Percentiles rank a stretch among this genome's conserved stretches.
phyloP scores from a whole-genome alignment of 176 grass and related monocot genomes.

The Lolium multiflorum region DNA sequence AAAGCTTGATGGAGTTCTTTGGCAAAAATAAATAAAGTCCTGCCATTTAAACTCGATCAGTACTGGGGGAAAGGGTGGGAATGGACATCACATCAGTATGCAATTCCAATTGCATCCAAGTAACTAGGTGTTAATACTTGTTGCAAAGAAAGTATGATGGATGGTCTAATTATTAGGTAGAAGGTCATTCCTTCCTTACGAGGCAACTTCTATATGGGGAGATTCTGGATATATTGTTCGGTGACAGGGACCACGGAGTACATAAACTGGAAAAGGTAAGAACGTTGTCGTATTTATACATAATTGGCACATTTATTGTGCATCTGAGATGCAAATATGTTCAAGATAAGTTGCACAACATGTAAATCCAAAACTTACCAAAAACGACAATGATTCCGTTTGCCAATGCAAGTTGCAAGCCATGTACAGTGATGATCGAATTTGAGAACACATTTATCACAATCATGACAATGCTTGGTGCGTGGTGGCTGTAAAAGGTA shows the following conservation, averaged over 20 bases:
- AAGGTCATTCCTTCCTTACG: background rate
- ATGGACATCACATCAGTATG: background rate
- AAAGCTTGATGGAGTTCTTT: constrained; percentile 5
- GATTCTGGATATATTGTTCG: constrained; percentile 4
- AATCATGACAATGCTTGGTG: constrained; percentile 92
- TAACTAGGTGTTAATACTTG: background rate
- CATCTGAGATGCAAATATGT: background rate
- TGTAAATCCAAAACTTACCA: constrained; percentile 61
- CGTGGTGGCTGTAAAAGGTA: constrained; percentile 80
- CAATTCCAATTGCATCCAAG: constrained; percentile 17
- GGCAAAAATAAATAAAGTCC: background rate
- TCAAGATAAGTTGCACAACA: background rate
- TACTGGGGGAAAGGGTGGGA: background rate
- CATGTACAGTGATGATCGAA: constrained; percentile 96
- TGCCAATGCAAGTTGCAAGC: constrained; percentile 90
- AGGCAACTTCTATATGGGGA: background rate
- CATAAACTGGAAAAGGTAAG: background rate
- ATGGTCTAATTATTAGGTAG: constrained; percentile 8
- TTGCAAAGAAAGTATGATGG: background rate
- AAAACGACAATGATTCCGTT: constrained; percentile 84
- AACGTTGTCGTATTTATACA: background rate
- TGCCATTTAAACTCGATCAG: constrained; percentile 14
- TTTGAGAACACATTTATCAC: constrained; percentile 93
- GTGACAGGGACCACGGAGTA: background rate
- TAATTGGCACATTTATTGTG: background rate